Evolutionary conservation across 495 filamentous ascomycete genomes (phyloP).

Genomic region (Penicillium manginii): DNA sequence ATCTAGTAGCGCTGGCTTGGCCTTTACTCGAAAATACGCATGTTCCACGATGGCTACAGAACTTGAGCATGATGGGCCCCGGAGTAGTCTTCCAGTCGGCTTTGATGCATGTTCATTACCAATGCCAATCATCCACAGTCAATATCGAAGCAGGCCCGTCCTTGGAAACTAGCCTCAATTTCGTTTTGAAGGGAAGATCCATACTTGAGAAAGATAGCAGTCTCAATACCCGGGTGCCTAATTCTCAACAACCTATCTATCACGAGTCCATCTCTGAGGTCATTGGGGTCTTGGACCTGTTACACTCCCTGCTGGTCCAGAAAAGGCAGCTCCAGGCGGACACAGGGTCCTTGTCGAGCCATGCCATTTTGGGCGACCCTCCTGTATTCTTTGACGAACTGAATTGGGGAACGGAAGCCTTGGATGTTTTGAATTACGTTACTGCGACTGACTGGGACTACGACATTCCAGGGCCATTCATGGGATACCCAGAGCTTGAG

Average conservation of each 20-base stretch:
- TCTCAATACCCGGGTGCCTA: neutral
- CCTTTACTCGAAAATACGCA: neutral
- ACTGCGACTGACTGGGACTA: constrained; percentile 11
- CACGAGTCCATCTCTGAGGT: neutral
- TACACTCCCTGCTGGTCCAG: constrained; percentile 2
- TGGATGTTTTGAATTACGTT: constrained; percentile 11
- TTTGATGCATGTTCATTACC: constrained; percentile 14
- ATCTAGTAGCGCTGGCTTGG: constrained; percentile 2
- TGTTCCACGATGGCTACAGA: constrained; percentile 8
- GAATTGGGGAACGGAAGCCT: neutral
- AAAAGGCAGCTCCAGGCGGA: neutral
- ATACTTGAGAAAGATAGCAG: neutral
- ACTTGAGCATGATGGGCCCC: constrained; percentile 9
- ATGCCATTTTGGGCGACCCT: neutral
- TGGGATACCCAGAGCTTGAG: neutral
- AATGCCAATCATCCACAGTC: neutral
- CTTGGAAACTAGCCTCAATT: constrained; percentile 6
- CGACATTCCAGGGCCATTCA: constrained; percentile 8
- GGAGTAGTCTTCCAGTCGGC: constrained; percentile 10
- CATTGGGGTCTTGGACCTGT: neutral
- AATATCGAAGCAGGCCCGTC: constrained; percentile 4
- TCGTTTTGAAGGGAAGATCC: neutral
- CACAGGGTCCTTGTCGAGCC: neutral
- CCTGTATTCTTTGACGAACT: constrained; percentile 2
- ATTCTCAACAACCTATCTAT: neutral